A percentile compares a stretch with the other conserved stretches of the same genome.
These are phyloP conservation scores for Sonneratia alba DNA, from an alignment of 345 rosid genomes.

Conservation along the genomic window DNA sequence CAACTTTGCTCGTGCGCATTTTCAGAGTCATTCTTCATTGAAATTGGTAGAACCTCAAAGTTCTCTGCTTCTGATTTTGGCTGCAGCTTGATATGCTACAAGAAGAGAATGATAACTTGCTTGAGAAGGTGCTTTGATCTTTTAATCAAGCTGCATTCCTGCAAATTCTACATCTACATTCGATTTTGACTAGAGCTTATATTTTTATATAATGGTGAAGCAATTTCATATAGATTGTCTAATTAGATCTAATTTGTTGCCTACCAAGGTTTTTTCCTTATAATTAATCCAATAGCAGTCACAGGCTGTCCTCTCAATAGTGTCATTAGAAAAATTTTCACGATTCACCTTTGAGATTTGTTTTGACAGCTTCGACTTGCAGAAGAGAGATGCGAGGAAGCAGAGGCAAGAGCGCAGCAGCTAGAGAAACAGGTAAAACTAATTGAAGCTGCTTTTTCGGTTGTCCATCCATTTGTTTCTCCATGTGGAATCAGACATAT, in stretches of 20 bases:
- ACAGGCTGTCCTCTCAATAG: not conserved
- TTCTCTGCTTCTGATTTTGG: conserved; percentile 8
- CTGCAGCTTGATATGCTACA: conserved; percentile 51
- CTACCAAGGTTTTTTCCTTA: no score
- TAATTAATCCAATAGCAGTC: no score
- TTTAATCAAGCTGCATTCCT: no score
- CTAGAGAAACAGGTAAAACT: conserved; percentile 72
- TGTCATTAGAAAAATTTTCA: not conserved
- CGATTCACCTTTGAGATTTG: conserved; percentile 9
- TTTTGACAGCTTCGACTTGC: conserved; percentile 72
- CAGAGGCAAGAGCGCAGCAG: conserved; percentile 73
- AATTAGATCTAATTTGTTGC: no score
- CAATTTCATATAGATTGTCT: no score
- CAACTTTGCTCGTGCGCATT: not conserved
- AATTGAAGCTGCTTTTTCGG: not conserved
- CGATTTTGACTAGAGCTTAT: no score
- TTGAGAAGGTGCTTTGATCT: conserved; percentile 15
- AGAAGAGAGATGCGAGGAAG: conserved; percentile 79
- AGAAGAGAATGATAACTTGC: conserved; percentile 20
- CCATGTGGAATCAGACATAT: not conserved
- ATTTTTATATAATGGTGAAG: no score
- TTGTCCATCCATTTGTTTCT: not conserved
- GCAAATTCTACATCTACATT: no score
- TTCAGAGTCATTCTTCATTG: not conserved
- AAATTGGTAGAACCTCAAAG: not conserved